Base-by-base conservation (phyloP, 2,329 filamentous ascomycete genomes). In the Phyllosticta citrichinensis region DNA sequence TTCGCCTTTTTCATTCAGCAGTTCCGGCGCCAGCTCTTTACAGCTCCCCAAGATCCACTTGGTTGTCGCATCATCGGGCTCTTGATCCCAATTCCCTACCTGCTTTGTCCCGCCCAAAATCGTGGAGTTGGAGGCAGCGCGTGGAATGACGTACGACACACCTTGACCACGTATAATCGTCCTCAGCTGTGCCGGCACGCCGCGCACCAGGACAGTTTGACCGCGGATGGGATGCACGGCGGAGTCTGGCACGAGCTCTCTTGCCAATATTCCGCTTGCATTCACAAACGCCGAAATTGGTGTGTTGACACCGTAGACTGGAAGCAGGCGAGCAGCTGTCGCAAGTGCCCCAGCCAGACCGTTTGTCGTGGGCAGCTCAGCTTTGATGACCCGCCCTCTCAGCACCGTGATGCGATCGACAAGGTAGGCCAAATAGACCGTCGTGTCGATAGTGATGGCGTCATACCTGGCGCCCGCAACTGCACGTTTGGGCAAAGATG, bases 21-120 rank as follows among this genome's bases (percentile, higher is more conserved):
- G 57, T 66, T 75, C 73, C 20, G 71, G 73, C 61, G 69, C 70
- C 64, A 74, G 67, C 57, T 63, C 67, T 35, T 65, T 68, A 62
- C 71, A 72, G 25, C 70, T 64, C 56, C 70, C 66, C 62, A 78
- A 47, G 57, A 79, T 79, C 52, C 61, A 68, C 61, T 66, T 62
- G 22, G 71, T 75, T 11, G 71, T 68, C 35, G 64, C 65, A 6
- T 63, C 63, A 66, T 77, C 72, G 2, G 69, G 65, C 17, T 63
- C 65, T 24, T 64, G 64, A 62, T 66, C 65, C 71, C 73, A 77
- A 55, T 71, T 68, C 0, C 70, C 71, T 1, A 63, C 68, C 63
- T 77, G 71, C 66, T 76, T 78, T 56, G 74, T 78, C 1, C 77
- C 77, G 1, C 78, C 77, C 8, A 80, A 64, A 33, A 80, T 71